phyloP scores from a whole-genome alignment of 1,139 yeast genomes.

The Yamadazyma membranifaciens region DNA sequence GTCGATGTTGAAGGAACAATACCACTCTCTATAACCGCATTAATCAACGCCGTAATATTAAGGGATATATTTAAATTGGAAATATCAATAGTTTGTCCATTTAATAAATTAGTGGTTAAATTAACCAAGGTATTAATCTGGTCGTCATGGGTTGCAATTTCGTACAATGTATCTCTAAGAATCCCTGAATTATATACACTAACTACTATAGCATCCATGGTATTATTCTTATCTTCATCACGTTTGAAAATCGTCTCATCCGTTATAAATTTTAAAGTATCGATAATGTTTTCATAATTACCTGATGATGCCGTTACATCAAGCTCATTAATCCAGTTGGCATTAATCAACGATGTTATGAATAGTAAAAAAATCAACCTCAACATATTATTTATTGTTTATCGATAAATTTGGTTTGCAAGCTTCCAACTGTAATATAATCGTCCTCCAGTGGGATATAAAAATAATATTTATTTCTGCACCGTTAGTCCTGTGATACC shows the following conservation, averaged over 20 bases:
- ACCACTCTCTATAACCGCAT: constrained; percentile 23
- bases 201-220: constrained; percentile 22
- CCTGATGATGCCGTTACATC: constrained; percentile 13
- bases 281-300: constrained; percentile 11
- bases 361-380: not conserved
- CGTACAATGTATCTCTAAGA: constrained; percentile 27
- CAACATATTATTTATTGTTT: too few relatives aligned
- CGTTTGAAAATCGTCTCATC: constrained; percentile 16
- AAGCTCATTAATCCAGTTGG: constrained; percentile 13
- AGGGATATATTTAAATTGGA: constrained; percentile 18
- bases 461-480: too few relatives aligned
- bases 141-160: constrained; percentile 23
- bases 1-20: constrained; percentile 24
- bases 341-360: not conserved
- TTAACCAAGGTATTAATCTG: constrained; percentile 25
- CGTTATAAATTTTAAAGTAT: constrained; percentile 10
- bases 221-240: constrained; percentile 17
- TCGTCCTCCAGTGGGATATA: too few relatives aligned
- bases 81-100: constrained; percentile 8
- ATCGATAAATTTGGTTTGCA: too few relatives aligned
- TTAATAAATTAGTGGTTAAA: constrained; percentile 16
- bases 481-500: too few relatives aligned
- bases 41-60: constrained; percentile 21
- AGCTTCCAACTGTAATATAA: too few relatives aligned
- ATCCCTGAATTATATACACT: constrained; percentile 29